Base-by-base conservation (phyloP, 1,139 yeast genomes). In the Geotrichum australiense region DNA sequence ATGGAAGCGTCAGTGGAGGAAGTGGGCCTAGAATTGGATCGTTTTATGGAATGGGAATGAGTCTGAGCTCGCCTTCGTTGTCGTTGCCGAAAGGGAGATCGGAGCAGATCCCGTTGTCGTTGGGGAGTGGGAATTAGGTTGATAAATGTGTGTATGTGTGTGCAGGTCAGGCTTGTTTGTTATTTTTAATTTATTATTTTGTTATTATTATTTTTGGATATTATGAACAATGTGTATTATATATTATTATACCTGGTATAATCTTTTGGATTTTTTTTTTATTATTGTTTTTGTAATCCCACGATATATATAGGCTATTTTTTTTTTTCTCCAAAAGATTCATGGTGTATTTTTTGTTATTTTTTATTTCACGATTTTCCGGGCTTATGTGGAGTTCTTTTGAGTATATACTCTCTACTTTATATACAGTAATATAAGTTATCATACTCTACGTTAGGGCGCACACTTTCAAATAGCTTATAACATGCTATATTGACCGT, bases 91-190 rank as follows among this genome's bases (percentile, higher is more conserved):
- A 51, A 23, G 54, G 54, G 10, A 39, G 54, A 15, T 41, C 51
- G 21, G 55, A 52, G 42, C 53, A 50, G 37, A 44, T 52, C 18
- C 55, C 55, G 5, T 37, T 52, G 27, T 47, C 53, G 5, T 42
- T 52, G 14, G 52, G 53, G 30, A 24, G 24, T 20, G 21, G 32
- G 14, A 6, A 7, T 6, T 15, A n/a, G n/a, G n/a, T n/a, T n/a
- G n/a, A n/a, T n/a, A n/a, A n/a, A n/a, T n/a, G n/a, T n/a, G n/a
- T n/a, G n/a, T n/a, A n/a, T n/a, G n/a, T n/a, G n/a, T n/a, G n/a
- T n/a, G n/a, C n/a, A n/a, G n/a, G 23, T 33, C 23, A 20, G 23
- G 24, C 15, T 25, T 15, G 16, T 21, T 34, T 21, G 15, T 21
- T 24, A 20, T 36, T 27, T 36, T 36, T 11, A 7, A 12, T 14